Conservation (phyloP, 177 flowering plant genomes). For the Tripterygium wilfordii region DNA sequence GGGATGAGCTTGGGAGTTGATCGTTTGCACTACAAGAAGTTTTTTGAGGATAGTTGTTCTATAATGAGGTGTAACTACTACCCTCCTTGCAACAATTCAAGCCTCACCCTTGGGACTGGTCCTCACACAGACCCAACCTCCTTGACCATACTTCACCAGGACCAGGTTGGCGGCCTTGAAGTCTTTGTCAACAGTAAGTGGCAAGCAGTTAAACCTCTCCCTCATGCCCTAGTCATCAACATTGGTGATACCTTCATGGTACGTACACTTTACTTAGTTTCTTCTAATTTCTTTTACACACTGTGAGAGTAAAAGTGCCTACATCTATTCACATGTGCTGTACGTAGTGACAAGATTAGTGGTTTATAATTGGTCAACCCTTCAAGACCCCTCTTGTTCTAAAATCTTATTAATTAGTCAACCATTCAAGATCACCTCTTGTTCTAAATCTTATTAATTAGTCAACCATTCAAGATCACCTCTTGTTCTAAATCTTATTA, state of each 20-base stretch:
- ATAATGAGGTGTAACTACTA: conserved; percentile 30
- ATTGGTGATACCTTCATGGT: conserved; percentile 40
- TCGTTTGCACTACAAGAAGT: conserved; percentile 10
- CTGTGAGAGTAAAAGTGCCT: too few relatives aligned
- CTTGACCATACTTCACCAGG: conserved; percentile 35
- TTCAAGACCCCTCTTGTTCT: too few relatives aligned
- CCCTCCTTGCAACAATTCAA: conserved; percentile 23
- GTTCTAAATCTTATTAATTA: too few relatives aligned
- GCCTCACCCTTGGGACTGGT: conserved; percentile 26
- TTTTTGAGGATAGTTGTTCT: conserved; percentile 22
- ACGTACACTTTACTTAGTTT: too few relatives aligned
- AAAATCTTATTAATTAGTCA: too few relatives aligned
- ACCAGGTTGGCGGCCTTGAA: conserved; percentile 33
- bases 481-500: too few relatives aligned
- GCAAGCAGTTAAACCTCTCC: conserved; percentile 18
- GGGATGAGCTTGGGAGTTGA: conserved; percentile 29
- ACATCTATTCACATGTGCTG: too few relatives aligned
- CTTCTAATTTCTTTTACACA: too few relatives aligned
- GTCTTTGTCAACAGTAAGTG: conserved; percentile 24
- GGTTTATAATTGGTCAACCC: too few relatives aligned
- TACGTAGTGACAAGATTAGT: too few relatives aligned
- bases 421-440: too few relatives aligned
- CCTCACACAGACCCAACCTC: conserved; percentile 36
- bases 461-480: too few relatives aligned
- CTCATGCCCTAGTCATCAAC: conserved; percentile 24